phyloP scores from a whole-genome alignment of 345 rosid genomes.

The Orychophragmus violaceus region DNA sequence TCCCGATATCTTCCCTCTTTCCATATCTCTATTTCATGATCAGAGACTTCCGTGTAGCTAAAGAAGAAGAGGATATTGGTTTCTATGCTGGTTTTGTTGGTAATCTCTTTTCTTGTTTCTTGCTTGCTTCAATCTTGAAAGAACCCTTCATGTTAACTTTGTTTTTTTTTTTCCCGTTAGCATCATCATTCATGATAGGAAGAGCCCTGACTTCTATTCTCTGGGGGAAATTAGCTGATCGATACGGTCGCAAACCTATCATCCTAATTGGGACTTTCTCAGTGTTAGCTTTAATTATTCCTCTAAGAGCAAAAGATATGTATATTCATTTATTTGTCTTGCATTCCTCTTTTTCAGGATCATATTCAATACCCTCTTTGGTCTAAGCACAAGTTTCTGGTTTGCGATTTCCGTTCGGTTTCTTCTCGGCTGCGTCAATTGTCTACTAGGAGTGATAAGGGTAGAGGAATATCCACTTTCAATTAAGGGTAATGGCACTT shows the following conservation, averaged over 20 bases:
- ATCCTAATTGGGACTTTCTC: slow-evolving; percentile 45
- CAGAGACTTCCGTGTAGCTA: slow-evolving; percentile 53
- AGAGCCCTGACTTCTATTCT: slow-evolving; percentile 68
- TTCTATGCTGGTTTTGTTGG: slow-evolving; percentile 55
- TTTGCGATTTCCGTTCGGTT: slow-evolving; percentile 58
- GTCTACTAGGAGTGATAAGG: slow-evolving; percentile 63
- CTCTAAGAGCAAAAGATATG: not conserved
- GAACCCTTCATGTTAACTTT: not conserved
- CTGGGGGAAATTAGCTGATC: slow-evolving; percentile 80
- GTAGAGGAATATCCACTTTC: slow-evolving; percentile 22
- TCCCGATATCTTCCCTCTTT: slow-evolving; percentile 69
- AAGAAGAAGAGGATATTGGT: slow-evolving; percentile 70
- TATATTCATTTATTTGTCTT: not conserved
- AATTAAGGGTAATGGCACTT: not conserved
- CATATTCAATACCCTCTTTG: slow-evolving; percentile 58
- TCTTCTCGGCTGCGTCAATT: slow-evolving; percentile 55
- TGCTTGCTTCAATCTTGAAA: slow-evolving; percentile 2
- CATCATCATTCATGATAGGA: slow-evolving; percentile 82
- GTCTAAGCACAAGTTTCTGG: slow-evolving; percentile 61
- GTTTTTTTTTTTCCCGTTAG: slow-evolving; percentile 22
- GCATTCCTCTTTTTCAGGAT: slow-evolving; percentile 35
- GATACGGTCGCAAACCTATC: slow-evolving; percentile 73
- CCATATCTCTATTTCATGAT: slow-evolving; percentile 81
- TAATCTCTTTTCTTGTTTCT: not conserved
- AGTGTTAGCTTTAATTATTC: slow-evolving; percentile 41